These are phyloP conservation scores for Wickerhamomyces rabaulensis DNA, from an alignment of 805 yeast genomes.

Conservation along the genomic window DNA sequence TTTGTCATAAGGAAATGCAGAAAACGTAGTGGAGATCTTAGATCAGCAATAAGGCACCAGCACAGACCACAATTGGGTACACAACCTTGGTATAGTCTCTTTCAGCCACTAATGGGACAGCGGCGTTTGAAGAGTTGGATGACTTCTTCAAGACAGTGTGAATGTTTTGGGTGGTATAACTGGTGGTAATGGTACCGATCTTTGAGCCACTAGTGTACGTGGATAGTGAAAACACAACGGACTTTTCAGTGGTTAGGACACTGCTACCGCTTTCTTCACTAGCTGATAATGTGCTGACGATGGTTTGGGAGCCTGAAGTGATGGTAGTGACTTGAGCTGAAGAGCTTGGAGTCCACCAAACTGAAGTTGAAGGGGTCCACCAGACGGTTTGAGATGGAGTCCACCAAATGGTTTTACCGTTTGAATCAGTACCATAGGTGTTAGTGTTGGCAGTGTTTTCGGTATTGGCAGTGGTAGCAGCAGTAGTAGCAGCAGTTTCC, in stretches of 20 bases:
- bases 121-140: background rate
- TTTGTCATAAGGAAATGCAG: background rate
- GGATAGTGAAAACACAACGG: background rate
- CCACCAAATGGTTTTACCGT: constrained; percentile 2
- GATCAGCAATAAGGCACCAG: background rate
- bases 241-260: background rate
- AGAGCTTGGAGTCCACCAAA: constrained; percentile 3
- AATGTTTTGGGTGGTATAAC: background rate
- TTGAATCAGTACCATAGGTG: background rate
- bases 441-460: background rate
- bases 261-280: background rate
- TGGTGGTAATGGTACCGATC: background rate
- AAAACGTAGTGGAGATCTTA: background rate
- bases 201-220: constrained; percentile 1
- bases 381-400: background rate
- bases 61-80: background rate
- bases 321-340: background rate
- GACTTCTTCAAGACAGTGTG: background rate
- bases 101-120: background rate
- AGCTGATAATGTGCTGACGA: background rate
- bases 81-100: background rate
- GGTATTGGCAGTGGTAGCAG: background rate
- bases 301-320: background rate
- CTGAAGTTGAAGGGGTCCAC: constrained; percentile 1
- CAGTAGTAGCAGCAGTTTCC: background rate